Base-by-base conservation (phyloP, 2,329 filamentous ascomycete species). In the Aspergillus sp. region DNA sequence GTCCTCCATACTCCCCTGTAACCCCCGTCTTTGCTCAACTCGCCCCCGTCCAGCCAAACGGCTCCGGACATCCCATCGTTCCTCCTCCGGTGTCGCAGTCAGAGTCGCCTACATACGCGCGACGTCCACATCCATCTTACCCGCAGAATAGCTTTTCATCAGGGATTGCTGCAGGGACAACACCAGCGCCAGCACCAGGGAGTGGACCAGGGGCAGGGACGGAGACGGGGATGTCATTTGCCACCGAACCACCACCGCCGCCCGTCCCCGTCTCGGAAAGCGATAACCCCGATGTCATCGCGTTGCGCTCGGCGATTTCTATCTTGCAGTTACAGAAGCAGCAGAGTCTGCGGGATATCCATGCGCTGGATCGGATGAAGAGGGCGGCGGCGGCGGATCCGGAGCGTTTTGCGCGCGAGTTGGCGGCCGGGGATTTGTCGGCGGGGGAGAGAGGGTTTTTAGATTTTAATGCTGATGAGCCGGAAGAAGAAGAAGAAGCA, bases 251-350 rank as follows among this genome's bases (percentile, higher is more conserved):
- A 2, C 69, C 70, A 1, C 52, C 65, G n/a, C 52, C 65, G n/a
- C 60, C 70, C 2, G 60, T 72, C 3, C 70, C 72, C 7, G 66
- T 75, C 45, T 72, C 69, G 29, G 68, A 73, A 48, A 71, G 69
- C 45, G 67, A 72, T 46, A 94, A 94, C 61, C 83, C 88, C 5
- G 91, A 97, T 72, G 88, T 85, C 27, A 84, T 96, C 50, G 91
- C 91, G 4, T 76, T 96, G 49, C 83, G 85, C 54, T 87, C 86
- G 28, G 87, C 90, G 41, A 88, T 96, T 50, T 85, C 87, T 6
- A 82, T 95, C 44, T 74, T 97, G 41, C 88, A 94, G 69, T 76
- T 94, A 54, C 91, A 97, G 71, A 83, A 83, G 53, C 81, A 83
- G 60, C 86, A 85, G 63, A 88, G 88, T 36, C 73, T 82, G 43